Evolutionary conservation across 768 basidiomycete genomes (phyloP), one percentile per base, ranked within the genome.

Genomic region (Ephemerocybe angulata): DNA sequence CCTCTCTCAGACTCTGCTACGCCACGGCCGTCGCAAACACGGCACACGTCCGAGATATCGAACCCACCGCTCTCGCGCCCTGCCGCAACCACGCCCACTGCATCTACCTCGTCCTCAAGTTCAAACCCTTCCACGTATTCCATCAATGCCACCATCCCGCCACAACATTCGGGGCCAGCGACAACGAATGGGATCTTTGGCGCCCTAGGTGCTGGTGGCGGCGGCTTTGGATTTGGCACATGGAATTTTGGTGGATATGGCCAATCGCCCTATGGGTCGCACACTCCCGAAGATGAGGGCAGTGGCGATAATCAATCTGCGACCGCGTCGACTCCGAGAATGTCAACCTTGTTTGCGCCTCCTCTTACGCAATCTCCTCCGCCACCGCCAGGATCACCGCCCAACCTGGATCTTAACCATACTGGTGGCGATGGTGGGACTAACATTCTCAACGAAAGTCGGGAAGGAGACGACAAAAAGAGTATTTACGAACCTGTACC

Each of bases 241-340:
- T 82, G 80, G 73, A 57, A 72, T 47, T 69, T 74, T 58, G 67
- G 72, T 47, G n/a, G n/a, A n/a, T 76, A 76, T 60, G 75, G 70
- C 24, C 65, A 71, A 56, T 67, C 72, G 15, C 68, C 75, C 27
- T 74, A 70, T 59, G n/a, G n/a, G n/a, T 27, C 47, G 17, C 47
- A 11, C 10, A 19, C 28, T 21, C 15, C 22, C 17, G 47, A 49
- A 19, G 47, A 49, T 31, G 47, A 49, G 15, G 27, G 30, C 17
- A 24, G 27, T 19, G 13, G 47, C 30, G 24, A 24, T 15, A 10
- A 13, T 10, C 10, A 13, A 10, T n/a, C 41, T 2, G 22, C 41
- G 22, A 49, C 28, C 10, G 22, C 47, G 15, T 25, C 46, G 52
- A 62, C 61, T 30, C 62, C 62, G 15, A 60, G 56, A 41, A 43